Base-by-base conservation (phyloP, 768 basidiomycete species). In the Exidia glandulosa region DNA sequence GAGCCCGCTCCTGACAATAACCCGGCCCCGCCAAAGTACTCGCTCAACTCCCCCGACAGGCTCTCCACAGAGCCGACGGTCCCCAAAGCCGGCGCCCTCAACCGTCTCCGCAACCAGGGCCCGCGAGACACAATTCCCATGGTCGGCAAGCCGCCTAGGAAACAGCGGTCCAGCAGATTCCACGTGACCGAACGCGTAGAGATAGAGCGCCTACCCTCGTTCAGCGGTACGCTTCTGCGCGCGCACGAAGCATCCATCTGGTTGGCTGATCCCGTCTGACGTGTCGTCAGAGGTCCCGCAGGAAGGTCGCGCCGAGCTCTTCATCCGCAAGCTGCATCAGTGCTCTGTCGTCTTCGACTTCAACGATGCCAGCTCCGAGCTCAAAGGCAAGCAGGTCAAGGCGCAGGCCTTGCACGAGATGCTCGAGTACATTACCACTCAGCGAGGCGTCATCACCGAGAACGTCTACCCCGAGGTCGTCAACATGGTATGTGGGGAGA, bases 401-500 rank as follows among this genome's bases (percentile, higher is more conserved):
- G 91, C 94, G 2, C 93, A 96, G 72, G 92, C 96, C 14, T 75
- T 99, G 62, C 91, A 96, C 65, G 96, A 99, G 76, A 91, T 99
- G 90, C 80, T 99, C 69, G 96, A 99, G 70, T 98, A 97, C 71
- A 96, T 99, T 73, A 97, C 94, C 61, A 92, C 90, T 31, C 93
- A 95, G 72, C 84, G 93, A 61, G 89, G 90, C 62, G 93, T 97
- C 67, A 94, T 99, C 70, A 95, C 93, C 50, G 96, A 99, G 73
- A 85, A 80, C 68, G 79, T 98, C 83, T 99, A 99, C 83, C 96
- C 96, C 59, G 96, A 98, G 79, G 95, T 99, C 62, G 90, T 97
- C 64, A 87, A 86, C 73, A 99, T 98, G 96, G 95, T 92, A 64
- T 64, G 90, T 73, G 9, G 27, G 59, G 14, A 56, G 33, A 36